phyloP scores from a whole-genome alignment of 2,329 filamentous ascomycete genomes.

The Cercospora nicotianae region DNA sequence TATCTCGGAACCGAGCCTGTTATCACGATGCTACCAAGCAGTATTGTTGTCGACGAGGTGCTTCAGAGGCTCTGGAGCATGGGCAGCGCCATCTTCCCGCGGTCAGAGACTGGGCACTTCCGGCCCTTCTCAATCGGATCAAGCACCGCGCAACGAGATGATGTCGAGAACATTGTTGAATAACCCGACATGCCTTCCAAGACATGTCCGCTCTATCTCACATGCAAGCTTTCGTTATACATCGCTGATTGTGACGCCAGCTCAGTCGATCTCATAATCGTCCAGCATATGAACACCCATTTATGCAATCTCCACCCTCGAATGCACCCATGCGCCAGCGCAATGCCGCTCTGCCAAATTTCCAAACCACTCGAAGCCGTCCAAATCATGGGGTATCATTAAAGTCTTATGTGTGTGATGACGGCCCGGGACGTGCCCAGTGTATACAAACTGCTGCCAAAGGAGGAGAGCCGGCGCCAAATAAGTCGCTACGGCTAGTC shows the following conservation, averaged over 20 bases:
- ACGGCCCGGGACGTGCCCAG: slow-evolving; percentile 20
- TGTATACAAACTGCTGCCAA: slow-evolving; percentile 33
- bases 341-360: slow-evolving; percentile 12
- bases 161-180: not conserved
- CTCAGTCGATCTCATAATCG: slow-evolving; percentile 6
- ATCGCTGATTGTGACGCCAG: not conserved
- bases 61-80: not conserved
- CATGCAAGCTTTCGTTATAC: slow-evolving; percentile 3
- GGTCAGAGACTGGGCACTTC: not conserved
- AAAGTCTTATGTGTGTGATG: slow-evolving; percentile 1
- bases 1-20: not conserved
- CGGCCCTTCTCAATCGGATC: not conserved
- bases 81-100: not conserved
- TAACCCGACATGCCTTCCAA: not conserved
- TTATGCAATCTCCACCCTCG: slow-evolving; percentile 15
- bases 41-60: not conserved
- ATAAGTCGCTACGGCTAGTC: slow-evolving; percentile 39
- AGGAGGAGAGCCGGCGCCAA: slow-evolving; percentile 34
- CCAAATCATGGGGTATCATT: slow-evolving; percentile 15
- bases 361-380: not conserved
- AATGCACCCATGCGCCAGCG: slow-evolving; percentile 21
- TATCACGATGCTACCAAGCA: not conserved
- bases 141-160: not conserved
- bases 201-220: slow-evolving; percentile 1
- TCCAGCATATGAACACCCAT: slow-evolving; percentile 11